A percentile compares a stretch with the other conserved stretches of the same genome.
Evolutionary conservation across 805 yeast species (phyloP).

Genomic region (Wickerhamomyces mucosus): DNA sequence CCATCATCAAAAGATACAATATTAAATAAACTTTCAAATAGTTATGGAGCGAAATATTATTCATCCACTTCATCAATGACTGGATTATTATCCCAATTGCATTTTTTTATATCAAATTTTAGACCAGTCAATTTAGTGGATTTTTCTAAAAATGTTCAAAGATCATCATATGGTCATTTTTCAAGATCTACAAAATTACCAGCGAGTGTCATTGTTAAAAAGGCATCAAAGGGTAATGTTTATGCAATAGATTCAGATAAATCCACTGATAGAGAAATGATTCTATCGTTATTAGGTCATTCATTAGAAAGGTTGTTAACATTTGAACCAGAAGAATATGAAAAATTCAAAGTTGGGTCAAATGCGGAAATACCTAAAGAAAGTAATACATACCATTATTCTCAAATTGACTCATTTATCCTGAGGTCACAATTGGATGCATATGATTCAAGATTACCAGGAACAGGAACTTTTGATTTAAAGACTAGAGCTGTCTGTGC

Average conservation of each 20-base stretch:
- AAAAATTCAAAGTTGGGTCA: conserved; percentile 18
- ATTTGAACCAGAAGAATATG: conserved; percentile 42
- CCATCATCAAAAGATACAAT: conserved; percentile 58
- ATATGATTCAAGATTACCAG: conserved; percentile 65
- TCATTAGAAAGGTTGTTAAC: conserved; percentile 72
- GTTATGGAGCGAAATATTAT: conserved; percentile 30
- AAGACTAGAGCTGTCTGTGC: conserved; percentile 90
- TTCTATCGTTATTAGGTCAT: conserved; percentile 69
- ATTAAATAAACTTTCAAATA: conserved; percentile 38
- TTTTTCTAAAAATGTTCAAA: conserved; percentile 36
- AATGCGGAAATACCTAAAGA: conserved; percentile 13
- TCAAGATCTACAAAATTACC: conserved; percentile 42
- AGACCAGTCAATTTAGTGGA: conserved; percentile 40
- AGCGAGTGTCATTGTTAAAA: conserved; percentile 48
- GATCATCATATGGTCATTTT: conserved; percentile 21
- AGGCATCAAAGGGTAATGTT: conserved; percentile 22
- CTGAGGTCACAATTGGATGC: conserved; percentile 92
- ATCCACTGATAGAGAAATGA: conserved; percentile 53
- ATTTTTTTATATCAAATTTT: conserved; percentile 54
- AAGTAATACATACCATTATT: conserved; percentile 56
- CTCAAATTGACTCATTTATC: conserved; percentile 55
- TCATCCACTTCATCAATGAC: conserved; percentile 92
- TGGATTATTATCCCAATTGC: conserved; percentile 61
- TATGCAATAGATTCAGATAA: conserved; percentile 68
- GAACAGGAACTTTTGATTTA: conserved; percentile 84